These are phyloP conservation scores for Lagenidium giganteum DNA, from an alignment of 352 stramenopile species.

Conservation along the genomic window DNA sequence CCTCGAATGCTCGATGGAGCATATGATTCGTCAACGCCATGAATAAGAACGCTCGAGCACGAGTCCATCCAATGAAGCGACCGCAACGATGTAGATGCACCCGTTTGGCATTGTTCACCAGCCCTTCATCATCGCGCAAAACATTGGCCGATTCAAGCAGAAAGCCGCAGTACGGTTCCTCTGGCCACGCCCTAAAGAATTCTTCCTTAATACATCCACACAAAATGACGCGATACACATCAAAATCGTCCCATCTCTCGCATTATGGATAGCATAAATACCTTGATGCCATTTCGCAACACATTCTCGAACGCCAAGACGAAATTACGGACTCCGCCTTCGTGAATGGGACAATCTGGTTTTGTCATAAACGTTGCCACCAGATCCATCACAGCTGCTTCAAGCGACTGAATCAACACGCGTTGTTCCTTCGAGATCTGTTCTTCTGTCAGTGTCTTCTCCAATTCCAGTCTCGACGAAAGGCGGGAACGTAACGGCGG, in stretches of 20 bases:
- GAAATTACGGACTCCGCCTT: conserved; percentile 56
- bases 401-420: conserved; percentile 20
- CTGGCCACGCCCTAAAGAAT: conserved; percentile 44
- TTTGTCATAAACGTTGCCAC: conserved; percentile 65
- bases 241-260: too few relatives aligned
- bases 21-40: conserved; percentile 73
- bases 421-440: conserved; percentile 25
- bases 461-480: conserved; percentile 26
- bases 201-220: conserved; percentile 21
- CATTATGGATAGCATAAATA: too few relatives aligned
- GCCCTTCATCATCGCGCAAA: conserved; percentile 57
- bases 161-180: conserved; percentile 72
- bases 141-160: conserved; percentile 53
- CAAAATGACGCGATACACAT: neutral
- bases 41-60: conserved; percentile 55
- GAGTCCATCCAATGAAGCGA: conserved; percentile 59
- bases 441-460: conserved; percentile 19
- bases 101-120: conserved; percentile 48
- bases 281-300: conserved; percentile 63
- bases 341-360: conserved; percentile 67
- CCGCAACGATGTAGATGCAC: conserved; percentile 27
- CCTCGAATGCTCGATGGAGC: conserved; percentile 69
- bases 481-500: conserved; percentile 29
- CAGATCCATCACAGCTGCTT: conserved; percentile 53
- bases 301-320: conserved; percentile 61